These are phyloP conservation scores for Suhomyces canberraensis DNA, from an alignment of 805 yeast genomes.

Conservation along the genomic window DNA sequence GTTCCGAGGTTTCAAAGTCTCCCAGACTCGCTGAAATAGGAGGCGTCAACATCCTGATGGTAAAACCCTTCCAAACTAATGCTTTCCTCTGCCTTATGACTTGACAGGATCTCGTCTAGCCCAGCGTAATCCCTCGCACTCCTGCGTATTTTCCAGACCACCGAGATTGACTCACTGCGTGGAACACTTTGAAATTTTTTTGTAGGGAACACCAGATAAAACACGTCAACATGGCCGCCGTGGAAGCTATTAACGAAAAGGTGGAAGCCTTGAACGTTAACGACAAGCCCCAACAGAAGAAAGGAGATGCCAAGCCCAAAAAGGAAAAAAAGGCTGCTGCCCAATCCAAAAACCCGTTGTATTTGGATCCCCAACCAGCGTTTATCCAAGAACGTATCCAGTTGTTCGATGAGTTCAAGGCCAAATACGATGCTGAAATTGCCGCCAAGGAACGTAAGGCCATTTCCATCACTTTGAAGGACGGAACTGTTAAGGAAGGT, in stretches of 20 bases:
- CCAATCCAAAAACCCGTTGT: constrained; percentile 30
- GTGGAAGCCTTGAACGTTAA: constrained; percentile 43
- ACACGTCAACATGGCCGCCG: constrained; percentile 10
- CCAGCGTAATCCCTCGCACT: not conserved
- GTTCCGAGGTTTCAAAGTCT: not conserved
- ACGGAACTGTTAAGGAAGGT: constrained; percentile 77
- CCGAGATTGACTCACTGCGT: not conserved
- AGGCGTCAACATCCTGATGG: not conserved
- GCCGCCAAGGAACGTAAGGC: constrained; percentile 57
- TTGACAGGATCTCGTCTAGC: not conserved
- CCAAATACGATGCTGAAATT: constrained; percentile 68
- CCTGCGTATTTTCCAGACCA: constrained; percentile 1
- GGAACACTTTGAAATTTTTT: not conserved
- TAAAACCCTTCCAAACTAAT: too few relatives aligned
- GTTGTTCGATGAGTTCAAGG: constrained; percentile 77
- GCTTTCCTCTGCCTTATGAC: too few relatives aligned
- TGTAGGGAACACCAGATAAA: not conserved
- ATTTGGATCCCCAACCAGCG: constrained; percentile 74
- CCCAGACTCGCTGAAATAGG: not conserved
- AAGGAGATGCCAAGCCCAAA: constrained; percentile 17
- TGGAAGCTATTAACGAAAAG: constrained; percentile 39
- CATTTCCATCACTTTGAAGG: constrained; percentile 79
- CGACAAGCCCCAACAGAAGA: constrained; percentile 13
- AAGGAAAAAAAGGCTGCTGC: constrained; percentile 40
- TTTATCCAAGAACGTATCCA: constrained; percentile 77